Conservation (phyloP, 2,329 filamentous ascomycete genomes). For the Colletotrichum sp. region DNA sequence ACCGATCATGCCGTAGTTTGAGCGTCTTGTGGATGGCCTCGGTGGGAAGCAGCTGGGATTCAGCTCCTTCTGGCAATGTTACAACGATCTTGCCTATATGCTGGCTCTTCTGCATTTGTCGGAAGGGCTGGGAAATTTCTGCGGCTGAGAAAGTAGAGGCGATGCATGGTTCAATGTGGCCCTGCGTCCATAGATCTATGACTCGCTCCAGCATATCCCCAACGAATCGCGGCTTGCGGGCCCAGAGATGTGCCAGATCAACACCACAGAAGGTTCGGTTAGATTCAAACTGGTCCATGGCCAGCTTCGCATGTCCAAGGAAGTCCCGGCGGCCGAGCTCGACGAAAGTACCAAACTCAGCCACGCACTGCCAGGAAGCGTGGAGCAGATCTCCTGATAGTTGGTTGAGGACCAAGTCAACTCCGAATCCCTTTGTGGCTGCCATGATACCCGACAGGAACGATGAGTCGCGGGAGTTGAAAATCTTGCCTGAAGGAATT, state of each 20-base stretch:
- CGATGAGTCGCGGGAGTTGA: neutral
- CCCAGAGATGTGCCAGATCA: constrained; percentile 28
- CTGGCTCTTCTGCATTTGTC: constrained; percentile 46
- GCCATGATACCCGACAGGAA: neutral
- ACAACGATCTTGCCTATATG: constrained; percentile 52
- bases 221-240: neutral
- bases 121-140: constrained; percentile 43
- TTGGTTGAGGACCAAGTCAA: constrained; percentile 46
- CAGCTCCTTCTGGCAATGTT: constrained; percentile 17
- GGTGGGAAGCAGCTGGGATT: neutral
- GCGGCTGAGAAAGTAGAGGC: constrained; percentile 24
- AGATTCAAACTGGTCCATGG: constrained; percentile 48
- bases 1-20: constrained; percentile 8
- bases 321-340: constrained; percentile 52
- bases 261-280: constrained; percentile 39
- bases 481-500: neutral
- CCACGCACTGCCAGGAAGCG: constrained; percentile 49
- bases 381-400: constrained; percentile 47
- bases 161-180: neutral
- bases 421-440: constrained; percentile 22
- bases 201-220: neutral
- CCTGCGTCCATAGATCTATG: neutral
- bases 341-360: constrained; percentile 47
- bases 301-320: constrained; percentile 42
- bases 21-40: neutral